A percentile compares a stretch with the other conserved stretches of the same genome.
These are phyloP conservation scores for Penicillium daleae DNA, from an alignment of 495 filamentous ascomycete genomes.

Conservation along the genomic window DNA sequence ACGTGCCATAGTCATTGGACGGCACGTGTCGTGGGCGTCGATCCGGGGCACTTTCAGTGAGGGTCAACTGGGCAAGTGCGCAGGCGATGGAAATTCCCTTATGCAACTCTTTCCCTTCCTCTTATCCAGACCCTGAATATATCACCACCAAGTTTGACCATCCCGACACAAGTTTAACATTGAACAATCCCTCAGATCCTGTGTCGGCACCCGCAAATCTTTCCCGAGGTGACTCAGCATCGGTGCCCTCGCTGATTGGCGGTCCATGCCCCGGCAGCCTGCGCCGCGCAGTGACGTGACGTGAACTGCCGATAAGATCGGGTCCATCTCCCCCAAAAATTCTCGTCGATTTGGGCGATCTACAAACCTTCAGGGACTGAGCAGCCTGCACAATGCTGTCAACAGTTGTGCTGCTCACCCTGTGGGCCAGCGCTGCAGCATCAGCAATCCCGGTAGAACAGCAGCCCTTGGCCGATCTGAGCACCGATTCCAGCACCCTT, in stretches of 20 bases:
- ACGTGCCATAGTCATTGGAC: background rate
- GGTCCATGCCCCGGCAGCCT: background rate
- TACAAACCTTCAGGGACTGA: background rate
- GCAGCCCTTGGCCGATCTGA: constrained; percentile 17
- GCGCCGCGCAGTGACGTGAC: constrained; percentile 7
- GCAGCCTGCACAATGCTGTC: constrained; percentile 23
- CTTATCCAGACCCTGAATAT: too few relatives aligned
- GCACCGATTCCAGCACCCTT: constrained; percentile 5
- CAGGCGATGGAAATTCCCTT: background rate
- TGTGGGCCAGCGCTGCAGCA: constrained; percentile 19
- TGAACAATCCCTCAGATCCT: background rate
- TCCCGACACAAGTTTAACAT: background rate
- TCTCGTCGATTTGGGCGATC: background rate
- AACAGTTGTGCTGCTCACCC: constrained; percentile 23
- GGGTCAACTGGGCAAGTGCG: too few relatives aligned
- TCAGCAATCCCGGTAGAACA: constrained; percentile 26
- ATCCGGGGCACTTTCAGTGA: too few relatives aligned
- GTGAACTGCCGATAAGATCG: background rate
- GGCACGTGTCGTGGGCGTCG: background rate
- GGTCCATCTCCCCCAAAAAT: constrained; percentile 3
- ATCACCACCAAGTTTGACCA: too few relatives aligned
- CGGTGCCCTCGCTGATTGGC: background rate
- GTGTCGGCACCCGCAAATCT: background rate
- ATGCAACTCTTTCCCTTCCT: background rate
- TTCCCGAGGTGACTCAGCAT: constrained; percentile 1